Evolutionary conservation across 1,284 basidiomycete genomes (phyloP).

Genomic region (Paramarasmius palmivorus): DNA sequence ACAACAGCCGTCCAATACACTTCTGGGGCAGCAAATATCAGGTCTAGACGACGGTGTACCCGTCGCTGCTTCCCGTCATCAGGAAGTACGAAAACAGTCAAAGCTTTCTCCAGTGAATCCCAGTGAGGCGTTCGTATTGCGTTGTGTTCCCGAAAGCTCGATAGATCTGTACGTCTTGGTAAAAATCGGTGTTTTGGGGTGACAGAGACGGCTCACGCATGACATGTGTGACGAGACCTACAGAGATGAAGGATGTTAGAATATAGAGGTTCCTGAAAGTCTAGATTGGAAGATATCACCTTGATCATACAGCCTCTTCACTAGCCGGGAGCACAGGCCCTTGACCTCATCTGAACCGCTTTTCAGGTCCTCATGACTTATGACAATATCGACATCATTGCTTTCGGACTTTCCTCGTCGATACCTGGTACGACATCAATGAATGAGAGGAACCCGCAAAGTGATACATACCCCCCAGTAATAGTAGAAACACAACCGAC

Average conservation of each 20-base stretch:
- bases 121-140: slow-evolving; percentile 54
- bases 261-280: slow-evolving; percentile 17
- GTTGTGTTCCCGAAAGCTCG: slow-evolving; percentile 55
- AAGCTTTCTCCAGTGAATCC: slow-evolving; percentile 71
- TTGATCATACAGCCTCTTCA: slow-evolving; percentile 51
- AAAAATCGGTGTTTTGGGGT: slow-evolving; percentile 2
- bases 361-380: slow-evolving; percentile 59
- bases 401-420: slow-evolving; percentile 72
- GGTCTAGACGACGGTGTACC: slow-evolving; percentile 64
- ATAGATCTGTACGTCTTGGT: slow-evolving; percentile 43
- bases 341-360: slow-evolving; percentile 43
- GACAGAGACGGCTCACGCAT: slow-evolving; percentile 52
- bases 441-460: neutral
- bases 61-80: slow-evolving; percentile 26
- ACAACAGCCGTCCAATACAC: slow-evolving; percentile 79
- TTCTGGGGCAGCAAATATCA: slow-evolving; percentile 69
- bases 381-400: slow-evolving; percentile 81
- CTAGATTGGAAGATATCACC: too few relatives aligned
- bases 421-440: slow-evolving; percentile 47
- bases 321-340: slow-evolving; percentile 50
- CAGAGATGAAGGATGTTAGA: slow-evolving; percentile 1
- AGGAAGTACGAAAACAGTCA: slow-evolving; percentile 68
- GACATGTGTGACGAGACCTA: slow-evolving; percentile 66
- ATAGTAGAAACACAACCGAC: slow-evolving; percentile 65
- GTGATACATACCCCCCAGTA: slow-evolving; percentile 59